Evolutionary conservation across 805 yeast genomes (phyloP).

Genomic region (Schizosaccharomyces lindneri): DNA sequence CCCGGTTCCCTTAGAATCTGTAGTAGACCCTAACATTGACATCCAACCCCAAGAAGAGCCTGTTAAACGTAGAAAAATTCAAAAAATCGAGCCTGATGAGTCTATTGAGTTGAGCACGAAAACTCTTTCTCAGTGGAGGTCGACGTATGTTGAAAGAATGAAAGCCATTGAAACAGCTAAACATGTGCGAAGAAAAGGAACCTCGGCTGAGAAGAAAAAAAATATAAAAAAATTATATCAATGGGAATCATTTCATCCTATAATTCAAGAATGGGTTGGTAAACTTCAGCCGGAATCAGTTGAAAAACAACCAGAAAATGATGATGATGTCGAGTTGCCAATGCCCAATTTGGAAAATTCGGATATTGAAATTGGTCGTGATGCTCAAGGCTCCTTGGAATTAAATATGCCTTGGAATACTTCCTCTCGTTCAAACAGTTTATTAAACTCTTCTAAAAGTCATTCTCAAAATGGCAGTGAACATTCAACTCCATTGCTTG

Average conservation of each 20-base stretch:
- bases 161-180: background rate
- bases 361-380: background rate
- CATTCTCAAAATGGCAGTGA: background rate
- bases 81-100: background rate
- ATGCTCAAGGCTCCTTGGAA: background rate
- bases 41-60: background rate
- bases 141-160: background rate
- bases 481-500: background rate
- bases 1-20: background rate
- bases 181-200: background rate
- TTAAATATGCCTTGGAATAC: background rate
- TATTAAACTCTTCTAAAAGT: background rate
- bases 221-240: background rate
- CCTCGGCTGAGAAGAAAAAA: background rate
- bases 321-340: background rate
- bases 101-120: background rate
- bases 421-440: background rate
- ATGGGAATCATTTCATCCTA: background rate
- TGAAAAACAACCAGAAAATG: background rate
- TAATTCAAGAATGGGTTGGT: background rate
- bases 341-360: background rate
- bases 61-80: background rate
- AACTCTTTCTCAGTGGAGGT: background rate
- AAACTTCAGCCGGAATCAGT: background rate
- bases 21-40: background rate